Base-by-base conservation (phyloP, 345 rosid genomes). In the Punica granatum region DNA sequence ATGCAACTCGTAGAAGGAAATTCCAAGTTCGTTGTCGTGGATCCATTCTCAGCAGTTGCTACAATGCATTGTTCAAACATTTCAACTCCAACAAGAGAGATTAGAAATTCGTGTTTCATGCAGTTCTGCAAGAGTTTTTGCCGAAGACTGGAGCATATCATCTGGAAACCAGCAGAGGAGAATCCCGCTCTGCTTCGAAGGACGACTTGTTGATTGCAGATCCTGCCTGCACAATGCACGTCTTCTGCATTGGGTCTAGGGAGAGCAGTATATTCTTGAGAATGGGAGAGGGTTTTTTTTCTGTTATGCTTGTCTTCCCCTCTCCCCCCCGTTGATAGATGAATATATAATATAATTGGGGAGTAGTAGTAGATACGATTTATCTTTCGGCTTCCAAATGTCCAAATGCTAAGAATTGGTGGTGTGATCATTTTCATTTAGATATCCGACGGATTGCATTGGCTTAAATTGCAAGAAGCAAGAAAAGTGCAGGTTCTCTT, bases 61-160 rank as follows among this genome's bases (percentile, higher is more conserved):
- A 4, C 15, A 43, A 43, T 15, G 48, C 48, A 43, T n/a, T 12
- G 4, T 43, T 43, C 9, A 43, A 43, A 15, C 14, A 43, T 43
- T 42, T 43, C 48, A 15, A 43, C 16, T 43, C 48, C 4, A 43
- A 15, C 18, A 43, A 15, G 19, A 15, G 1, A 43, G 15, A 43
- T 12, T 13, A 19, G 13, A 7, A 42, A 43, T 43, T 43, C 48
- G 13, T 43, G 15, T 12, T 43, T 43, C 15, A 43, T 43, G 56
- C 83, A 90, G 97, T 92, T 92, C 72, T 90, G 88, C 90, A 87
- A 88, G 85, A 83, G 75, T 46, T 79, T 90, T 71, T 88, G 96
- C 73, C 71, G 76, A 5, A 86, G 83, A 65, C 90, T 92, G 8
- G 96, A 84, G 33, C 76, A 78, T 71, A 81, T 92, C 73, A 90